phyloP scores from a whole-genome alignment of 108 stramenopile genomes.

The Asterionellopsis glacialis region DNA sequence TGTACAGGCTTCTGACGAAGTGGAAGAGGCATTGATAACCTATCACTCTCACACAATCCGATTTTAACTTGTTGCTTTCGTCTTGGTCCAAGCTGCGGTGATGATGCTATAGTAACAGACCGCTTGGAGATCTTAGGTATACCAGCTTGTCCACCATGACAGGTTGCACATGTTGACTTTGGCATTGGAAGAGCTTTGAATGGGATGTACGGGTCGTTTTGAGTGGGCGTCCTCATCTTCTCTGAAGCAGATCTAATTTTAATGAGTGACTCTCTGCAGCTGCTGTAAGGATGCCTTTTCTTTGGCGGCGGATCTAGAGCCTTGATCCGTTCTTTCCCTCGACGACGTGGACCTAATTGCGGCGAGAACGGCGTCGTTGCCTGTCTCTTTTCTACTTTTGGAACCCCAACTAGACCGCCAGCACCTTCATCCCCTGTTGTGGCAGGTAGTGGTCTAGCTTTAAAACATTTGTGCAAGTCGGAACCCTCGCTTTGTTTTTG shows the following conservation, averaged over 20 bases:
- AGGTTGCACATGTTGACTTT: conserved; percentile 9
- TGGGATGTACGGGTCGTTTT: background rate
- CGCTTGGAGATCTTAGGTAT: conserved; percentile 46
- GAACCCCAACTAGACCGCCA: conserved; percentile 36
- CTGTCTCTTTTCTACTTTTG: conserved; percentile 44
- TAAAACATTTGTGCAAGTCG: conserved; percentile 14
- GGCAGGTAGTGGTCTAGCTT: conserved; percentile 28
- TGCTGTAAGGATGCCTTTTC: background rate
- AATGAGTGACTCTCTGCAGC: background rate
- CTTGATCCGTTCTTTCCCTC: background rate
- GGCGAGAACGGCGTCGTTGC: conserved; percentile 45
- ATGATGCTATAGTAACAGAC: conserved; percentile 34
- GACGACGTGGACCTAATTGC: conserved; percentile 25
- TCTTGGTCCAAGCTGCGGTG: conserved; percentile 19
- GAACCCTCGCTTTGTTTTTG: background rate
- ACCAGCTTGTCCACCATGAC: conserved; percentile 33
- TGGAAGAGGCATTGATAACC: background rate
- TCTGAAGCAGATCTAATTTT: background rate
- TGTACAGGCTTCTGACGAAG: background rate
- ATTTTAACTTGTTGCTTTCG: background rate
- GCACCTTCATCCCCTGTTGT: conserved; percentile 17
- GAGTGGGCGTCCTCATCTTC: background rate
- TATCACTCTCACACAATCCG: background rate
- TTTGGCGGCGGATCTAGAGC: background rate
- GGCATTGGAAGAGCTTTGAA: conserved; percentile 39